These are phyloP conservation scores for Linum usitatissimum DNA, from an alignment of 345 rosid genomes.

Conservation along the genomic window DNA sequence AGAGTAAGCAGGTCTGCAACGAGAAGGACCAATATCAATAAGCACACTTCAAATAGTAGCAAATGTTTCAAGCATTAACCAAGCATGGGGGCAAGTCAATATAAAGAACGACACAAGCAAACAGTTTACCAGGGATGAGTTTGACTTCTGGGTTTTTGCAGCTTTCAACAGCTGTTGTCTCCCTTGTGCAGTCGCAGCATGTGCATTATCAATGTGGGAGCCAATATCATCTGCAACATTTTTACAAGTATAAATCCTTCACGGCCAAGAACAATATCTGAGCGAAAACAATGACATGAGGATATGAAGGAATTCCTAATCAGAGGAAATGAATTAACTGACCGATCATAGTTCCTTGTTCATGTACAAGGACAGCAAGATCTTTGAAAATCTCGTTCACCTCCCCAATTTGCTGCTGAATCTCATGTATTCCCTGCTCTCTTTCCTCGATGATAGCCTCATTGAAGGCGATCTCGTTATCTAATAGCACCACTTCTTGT, in stretches of 20 bases:
- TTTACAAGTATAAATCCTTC: background rate
- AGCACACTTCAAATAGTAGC: background rate
- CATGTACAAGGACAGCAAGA: constrained; percentile 46
- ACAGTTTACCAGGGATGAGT: constrained; percentile 51
- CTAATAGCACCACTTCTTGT: constrained; percentile 47
- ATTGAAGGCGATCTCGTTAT: constrained; percentile 59
- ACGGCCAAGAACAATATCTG: background rate
- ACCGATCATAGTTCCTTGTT: constrained; percentile 65
- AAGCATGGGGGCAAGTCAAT: background rate
- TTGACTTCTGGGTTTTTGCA: constrained; percentile 47
- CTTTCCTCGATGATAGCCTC: constrained; percentile 69
- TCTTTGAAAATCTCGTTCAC: constrained; percentile 77
- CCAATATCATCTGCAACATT: constrained; percentile 49
- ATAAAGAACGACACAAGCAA: background rate
- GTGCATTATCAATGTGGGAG: constrained; percentile 48
- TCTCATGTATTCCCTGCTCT: constrained; percentile 66
- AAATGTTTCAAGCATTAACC: background rate
- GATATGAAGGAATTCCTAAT: background rate
- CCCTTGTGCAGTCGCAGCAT: constrained; percentile 47
- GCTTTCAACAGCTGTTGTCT: constrained; percentile 49
- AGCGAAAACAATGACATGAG: background rate
- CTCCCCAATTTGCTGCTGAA: constrained; percentile 56
- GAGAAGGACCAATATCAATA: background rate
- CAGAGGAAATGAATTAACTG: constrained; percentile 8
- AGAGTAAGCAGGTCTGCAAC: constrained; percentile 58